These are phyloP conservation scores for Penicillium malachiteum DNA, from an alignment of 495 filamentous ascomycete species.

Conservation along the genomic window DNA sequence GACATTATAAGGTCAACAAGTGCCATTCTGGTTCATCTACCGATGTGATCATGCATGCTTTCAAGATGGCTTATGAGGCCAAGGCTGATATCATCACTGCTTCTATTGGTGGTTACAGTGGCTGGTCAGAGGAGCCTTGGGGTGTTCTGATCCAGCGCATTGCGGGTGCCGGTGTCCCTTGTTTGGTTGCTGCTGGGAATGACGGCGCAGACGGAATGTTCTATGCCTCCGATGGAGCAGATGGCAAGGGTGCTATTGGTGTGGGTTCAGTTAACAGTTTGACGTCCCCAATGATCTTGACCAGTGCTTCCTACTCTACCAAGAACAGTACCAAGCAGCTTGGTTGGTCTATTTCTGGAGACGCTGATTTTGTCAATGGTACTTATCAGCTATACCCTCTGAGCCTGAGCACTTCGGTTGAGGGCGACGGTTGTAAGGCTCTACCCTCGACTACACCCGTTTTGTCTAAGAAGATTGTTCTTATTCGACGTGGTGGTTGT, in stretches of 20 bases:
- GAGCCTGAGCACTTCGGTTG: slow-evolving; percentile 47
- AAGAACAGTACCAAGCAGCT: slow-evolving; percentile 15
- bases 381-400: slow-evolving; percentile 44
- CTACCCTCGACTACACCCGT: slow-evolving; percentile 47
- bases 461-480: slow-evolving; percentile 50
- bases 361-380: slow-evolving; percentile 18
- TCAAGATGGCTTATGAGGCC: slow-evolving; percentile 55
- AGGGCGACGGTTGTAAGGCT: slow-evolving; percentile 44
- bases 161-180: slow-evolving; percentile 43
- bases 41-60: slow-evolving; percentile 55
- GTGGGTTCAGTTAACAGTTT: slow-evolving; percentile 56
- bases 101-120: slow-evolving; percentile 55
- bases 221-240: slow-evolving; percentile 39
- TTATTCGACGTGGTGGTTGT: slow-evolving; percentile 55
- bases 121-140: slow-evolving; percentile 46
- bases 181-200: slow-evolving; percentile 56
- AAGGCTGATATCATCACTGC: slow-evolving; percentile 60
- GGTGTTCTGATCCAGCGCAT: slow-evolving; percentile 7
- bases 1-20: slow-evolving; percentile 56
- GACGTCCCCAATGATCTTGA: slow-evolving; percentile 22
- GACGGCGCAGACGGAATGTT: slow-evolving; percentile 52
- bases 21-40: slow-evolving; percentile 43
- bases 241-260: slow-evolving; percentile 48
- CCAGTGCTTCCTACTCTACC: slow-evolving; percentile 12
- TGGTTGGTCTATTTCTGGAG: slow-evolving; percentile 13